phyloP scores from a whole-genome alignment of 2,329 filamentous ascomycete genomes.

The Gnomoniopsis sp. region DNA sequence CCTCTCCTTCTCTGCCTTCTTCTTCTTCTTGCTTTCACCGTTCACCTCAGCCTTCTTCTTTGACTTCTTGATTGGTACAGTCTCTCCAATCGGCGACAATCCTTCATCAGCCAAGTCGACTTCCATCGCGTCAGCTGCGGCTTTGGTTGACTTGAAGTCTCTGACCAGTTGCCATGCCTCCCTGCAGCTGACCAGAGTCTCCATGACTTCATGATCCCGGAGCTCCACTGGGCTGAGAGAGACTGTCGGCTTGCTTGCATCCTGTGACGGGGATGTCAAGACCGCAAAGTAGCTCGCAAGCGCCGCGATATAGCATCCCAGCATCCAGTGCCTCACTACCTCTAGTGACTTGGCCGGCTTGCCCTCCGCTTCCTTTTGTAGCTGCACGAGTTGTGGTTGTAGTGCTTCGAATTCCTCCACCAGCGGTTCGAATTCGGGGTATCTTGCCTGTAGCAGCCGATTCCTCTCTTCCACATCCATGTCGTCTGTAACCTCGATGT shows the following conservation, averaged over 20 bases:
- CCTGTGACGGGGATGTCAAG: constrained; percentile 73
- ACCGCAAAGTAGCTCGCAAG: constrained; percentile 94
- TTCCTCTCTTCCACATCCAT: constrained; percentile 73
- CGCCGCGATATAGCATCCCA: constrained; percentile 81
- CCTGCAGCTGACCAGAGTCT: constrained; percentile 73
- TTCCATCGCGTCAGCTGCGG: constrained; percentile 15
- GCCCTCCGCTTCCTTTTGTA: constrained; percentile 55
- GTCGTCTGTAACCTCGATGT: constrained; percentile 74
- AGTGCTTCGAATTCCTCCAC: constrained; percentile 76
- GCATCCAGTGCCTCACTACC: constrained; percentile 71
- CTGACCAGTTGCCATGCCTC: constrained; percentile 76
- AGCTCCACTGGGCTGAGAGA: constrained; percentile 74
- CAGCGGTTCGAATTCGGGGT: constrained; percentile 88
- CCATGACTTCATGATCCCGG: constrained; percentile 89
- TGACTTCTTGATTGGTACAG: constrained; percentile 29
- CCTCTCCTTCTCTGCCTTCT: constrained; percentile 35
- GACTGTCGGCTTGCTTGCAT: constrained; percentile 48
- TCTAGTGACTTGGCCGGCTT: constrained; percentile 52
- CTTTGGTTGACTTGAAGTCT: constrained; percentile 51
- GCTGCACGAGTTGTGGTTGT: constrained; percentile 59
- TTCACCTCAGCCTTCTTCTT: constrained; percentile 23
- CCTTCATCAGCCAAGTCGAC: constrained; percentile 28
- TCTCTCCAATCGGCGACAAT: constrained; percentile 22
- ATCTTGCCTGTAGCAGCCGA: constrained; percentile 72
- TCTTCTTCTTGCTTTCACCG: constrained; percentile 29